A percentile compares a stretch with the other conserved stretches of the same genome.
Evolutionary conservation across 495 filamentous ascomycete species (phyloP).

Genomic region (Haplographium delicatum): DNA sequence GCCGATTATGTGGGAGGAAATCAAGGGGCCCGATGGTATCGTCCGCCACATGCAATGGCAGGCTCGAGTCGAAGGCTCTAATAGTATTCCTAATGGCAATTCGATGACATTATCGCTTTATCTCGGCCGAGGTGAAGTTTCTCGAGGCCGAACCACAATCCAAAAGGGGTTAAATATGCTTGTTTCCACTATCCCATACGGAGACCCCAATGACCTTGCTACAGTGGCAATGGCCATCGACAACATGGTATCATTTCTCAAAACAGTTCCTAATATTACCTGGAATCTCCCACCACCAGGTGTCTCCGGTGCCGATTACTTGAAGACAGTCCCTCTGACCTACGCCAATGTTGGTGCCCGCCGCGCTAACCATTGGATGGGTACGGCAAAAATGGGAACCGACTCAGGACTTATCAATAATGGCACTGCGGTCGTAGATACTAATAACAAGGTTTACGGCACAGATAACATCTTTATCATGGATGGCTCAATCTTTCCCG

Average conservation of each 20-base stretch:
- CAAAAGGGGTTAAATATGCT: conserved; percentile 39
- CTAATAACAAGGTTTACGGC: conserved; percentile 59
- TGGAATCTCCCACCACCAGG: conserved; percentile 48
- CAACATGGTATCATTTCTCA: conserved; percentile 50
- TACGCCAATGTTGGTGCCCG: conserved; percentile 48
- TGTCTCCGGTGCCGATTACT: conserved; percentile 32
- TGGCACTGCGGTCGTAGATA: conserved; percentile 57
- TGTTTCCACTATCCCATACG: conserved; percentile 16
- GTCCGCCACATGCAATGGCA: conserved; percentile 63
- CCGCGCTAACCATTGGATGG: conserved; percentile 67
- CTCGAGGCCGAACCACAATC: conserved; percentile 59
- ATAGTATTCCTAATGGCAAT: conserved; percentile 32
- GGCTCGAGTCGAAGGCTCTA: conserved; percentile 52
- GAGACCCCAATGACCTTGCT: conserved; percentile 33
- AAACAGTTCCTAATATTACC: conserved; percentile 46
- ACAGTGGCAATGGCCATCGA: conserved; percentile 49
- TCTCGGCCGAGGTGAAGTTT: conserved; percentile 56
- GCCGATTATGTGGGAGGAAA: conserved; percentile 56
- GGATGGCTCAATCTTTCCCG: conserved; percentile 51
- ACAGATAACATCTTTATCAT: conserved; percentile 56
- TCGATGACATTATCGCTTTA: conserved; percentile 61
- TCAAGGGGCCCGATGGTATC: conserved; percentile 56
- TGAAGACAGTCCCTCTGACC: conserved; percentile 25
- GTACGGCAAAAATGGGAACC: conserved; percentile 53
- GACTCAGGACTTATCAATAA: conserved; percentile 48